phyloP scores from a whole-genome alignment of 2,329 filamentous ascomycete species.

The Talaromyces atroroseus region DNA sequence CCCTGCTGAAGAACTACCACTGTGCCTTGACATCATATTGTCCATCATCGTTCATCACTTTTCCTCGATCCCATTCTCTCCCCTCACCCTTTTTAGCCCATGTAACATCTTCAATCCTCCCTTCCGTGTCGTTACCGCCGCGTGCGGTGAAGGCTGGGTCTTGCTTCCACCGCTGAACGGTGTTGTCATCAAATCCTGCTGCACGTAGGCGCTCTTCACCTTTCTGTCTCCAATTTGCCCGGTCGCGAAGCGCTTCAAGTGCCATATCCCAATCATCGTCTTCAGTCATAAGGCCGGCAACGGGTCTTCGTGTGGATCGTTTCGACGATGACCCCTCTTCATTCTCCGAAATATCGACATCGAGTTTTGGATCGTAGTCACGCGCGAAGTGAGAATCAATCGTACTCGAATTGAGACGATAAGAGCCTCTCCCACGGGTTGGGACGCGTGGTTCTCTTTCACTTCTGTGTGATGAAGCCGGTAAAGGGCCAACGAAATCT shows the following conservation, averaged over 20 bases:
- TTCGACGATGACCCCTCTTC: conserved; percentile 57
- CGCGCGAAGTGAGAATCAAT: conserved; percentile 78
- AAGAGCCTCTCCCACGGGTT: conserved; percentile 66
- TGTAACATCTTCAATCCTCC: conserved; percentile 62
- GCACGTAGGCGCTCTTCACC: conserved; percentile 70
- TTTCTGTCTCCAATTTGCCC: conserved; percentile 69
- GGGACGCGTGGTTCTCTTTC: conserved; percentile 37
- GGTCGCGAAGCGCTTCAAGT: conserved; percentile 70
- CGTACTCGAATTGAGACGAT: conserved; percentile 52
- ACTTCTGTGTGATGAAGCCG: conserved; percentile 44
- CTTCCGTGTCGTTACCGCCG: conserved; percentile 26
- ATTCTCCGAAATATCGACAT: conserved; percentile 34
- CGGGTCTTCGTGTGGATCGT: conserved; percentile 38
- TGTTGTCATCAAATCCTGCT: conserved; percentile 71
- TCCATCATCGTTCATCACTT: conserved; percentile 53
- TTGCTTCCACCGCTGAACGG: conserved; percentile 67
- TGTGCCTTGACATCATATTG: conserved; percentile 46
- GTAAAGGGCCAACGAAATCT: conserved; percentile 67
- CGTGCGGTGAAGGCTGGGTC: conserved; percentile 51
- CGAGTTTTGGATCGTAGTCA: conserved; percentile 52
- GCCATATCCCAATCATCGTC: conserved; percentile 76
- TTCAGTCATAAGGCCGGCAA: conserved; percentile 45
- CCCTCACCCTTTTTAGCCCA: conserved; percentile 68
- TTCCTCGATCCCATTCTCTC: conserved; percentile 63
- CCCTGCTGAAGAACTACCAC: conserved; percentile 34